Evolutionary conservation across 257 asterid species (phyloP).

Genomic region (Voacanga thouarsii): DNA sequence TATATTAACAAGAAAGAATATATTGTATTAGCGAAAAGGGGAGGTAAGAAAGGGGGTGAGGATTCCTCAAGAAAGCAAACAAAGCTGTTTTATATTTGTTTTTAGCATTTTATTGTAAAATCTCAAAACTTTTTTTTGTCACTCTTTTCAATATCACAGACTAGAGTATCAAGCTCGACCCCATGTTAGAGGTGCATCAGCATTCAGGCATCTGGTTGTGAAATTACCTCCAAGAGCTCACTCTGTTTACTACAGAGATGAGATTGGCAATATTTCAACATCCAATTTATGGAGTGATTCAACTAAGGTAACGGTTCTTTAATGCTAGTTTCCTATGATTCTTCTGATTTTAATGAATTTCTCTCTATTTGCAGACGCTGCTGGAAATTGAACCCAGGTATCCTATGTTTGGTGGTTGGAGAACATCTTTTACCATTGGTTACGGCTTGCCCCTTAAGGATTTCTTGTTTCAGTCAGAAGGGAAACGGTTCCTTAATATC

Average conservation of each 20-base stretch:
- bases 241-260: constrained; percentile 94
- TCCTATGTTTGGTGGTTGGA: constrained; percentile 99
- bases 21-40: not conserved
- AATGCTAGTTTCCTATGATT: constrained; percentile 10
- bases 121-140: not conserved
- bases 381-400: constrained; percentile 94
- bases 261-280: constrained; percentile 94
- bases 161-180: constrained; percentile 82
- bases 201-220: constrained; percentile 67
- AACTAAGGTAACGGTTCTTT: constrained; percentile 48
- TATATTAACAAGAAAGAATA: constrained; percentile 1
- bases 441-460: constrained; percentile 88
- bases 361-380: constrained; percentile 58
- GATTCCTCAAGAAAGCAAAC: not conserved
- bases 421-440: constrained; percentile 88
- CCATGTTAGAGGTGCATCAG: constrained; percentile 77
- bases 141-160: constrained; percentile 40
- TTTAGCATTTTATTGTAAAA: not conserved
- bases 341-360: constrained; percentile 22
- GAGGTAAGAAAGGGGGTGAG: not conserved
- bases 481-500: constrained; percentile 69
- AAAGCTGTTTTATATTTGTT: not conserved
- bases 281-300: constrained; percentile 80
- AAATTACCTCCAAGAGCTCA: constrained; percentile 89
- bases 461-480: constrained; percentile 78